Conservation (phyloP, 2,329 filamentous ascomycete species). For the Didymella lethalis region DNA sequence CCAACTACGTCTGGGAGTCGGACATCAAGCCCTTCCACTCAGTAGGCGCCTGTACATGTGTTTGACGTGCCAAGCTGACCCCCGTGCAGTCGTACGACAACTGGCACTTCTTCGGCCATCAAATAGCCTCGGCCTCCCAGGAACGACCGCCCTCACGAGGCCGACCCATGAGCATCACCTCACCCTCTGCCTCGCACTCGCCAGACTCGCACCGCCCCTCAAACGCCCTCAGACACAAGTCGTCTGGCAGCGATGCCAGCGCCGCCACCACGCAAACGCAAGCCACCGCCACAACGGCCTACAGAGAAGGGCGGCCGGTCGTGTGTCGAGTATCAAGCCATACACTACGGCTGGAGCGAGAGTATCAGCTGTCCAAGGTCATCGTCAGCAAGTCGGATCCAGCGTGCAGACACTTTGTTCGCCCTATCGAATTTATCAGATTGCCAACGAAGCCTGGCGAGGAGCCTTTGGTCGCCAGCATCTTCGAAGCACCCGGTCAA, state of each 20-base stretch:
- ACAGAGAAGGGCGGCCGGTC: slow-evolving; percentile 61
- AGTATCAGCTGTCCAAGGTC: slow-evolving; percentile 81
- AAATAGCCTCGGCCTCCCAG: slow-evolving; percentile 32
- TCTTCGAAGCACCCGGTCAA: slow-evolving; percentile 79
- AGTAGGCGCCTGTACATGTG: slow-evolving; percentile 33
- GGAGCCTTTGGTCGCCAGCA: slow-evolving; percentile 77
- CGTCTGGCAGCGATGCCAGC: slow-evolving; percentile 49
- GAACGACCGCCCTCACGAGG: slow-evolving; percentile 37
- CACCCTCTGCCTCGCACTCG: slow-evolving; percentile 39
- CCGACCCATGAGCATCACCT: slow-evolving; percentile 31
- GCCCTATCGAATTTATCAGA: slow-evolving; percentile 79
- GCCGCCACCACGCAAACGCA: slow-evolving; percentile 55
- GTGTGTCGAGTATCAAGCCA: slow-evolving; percentile 85
- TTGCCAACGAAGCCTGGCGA: slow-evolving; percentile 74
- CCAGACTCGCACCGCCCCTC: slow-evolving; percentile 43
- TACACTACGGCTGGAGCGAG: slow-evolving; percentile 81
- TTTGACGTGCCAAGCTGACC: slow-evolving; percentile 26
- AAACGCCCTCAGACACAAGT: slow-evolving; percentile 40
- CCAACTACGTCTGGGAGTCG: slow-evolving; percentile 51
- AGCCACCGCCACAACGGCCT: slow-evolving; percentile 53
- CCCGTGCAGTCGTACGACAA: slow-evolving; percentile 76
- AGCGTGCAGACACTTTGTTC: slow-evolving; percentile 76
- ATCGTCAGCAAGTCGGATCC: slow-evolving; percentile 76
- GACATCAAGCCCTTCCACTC: slow-evolving; percentile 58
- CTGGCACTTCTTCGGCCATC: slow-evolving; percentile 67